Base-by-base conservation (phyloP, 2,329 filamentous ascomycete genomes). In the Exophiala sideris region DNA sequence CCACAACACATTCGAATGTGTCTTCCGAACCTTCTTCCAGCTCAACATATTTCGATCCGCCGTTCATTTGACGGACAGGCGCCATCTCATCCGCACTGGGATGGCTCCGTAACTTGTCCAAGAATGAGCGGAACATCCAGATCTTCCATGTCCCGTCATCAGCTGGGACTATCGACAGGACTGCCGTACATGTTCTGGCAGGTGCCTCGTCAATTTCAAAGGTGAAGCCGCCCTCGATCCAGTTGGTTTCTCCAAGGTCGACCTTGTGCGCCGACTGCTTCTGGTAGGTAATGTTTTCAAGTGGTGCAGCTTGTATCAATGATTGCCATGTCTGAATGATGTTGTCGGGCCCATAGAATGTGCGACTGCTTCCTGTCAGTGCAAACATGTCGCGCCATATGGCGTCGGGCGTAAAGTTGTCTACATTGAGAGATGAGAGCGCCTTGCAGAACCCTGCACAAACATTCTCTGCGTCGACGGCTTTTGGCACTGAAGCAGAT, bases 1-100 rank as follows among this genome's bases (percentile, higher is more conserved):
- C 61, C 10, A 71, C 54, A 12, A 71, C 10, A 70, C 54, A 9
- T 59, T 65, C 32, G 66, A 66, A 59, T 66, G 65, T 6, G 63
- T 56, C 8, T 18, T n/a, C 18, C 68, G 71, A 16, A 66, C 57
- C 2, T 14, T 33, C 3, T 24, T 24, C 3, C 6, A 24, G 21
- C 21, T 24, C 21, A 24, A 24, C 3, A 24, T 24, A 6, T 24
- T 24, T 24, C 21, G 21, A 24, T 3, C 6, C 21, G 21, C 21
- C 21, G 6, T 24, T 24, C 21, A 24, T 24, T 24, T 24, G 21
- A 24, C 21, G 3, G 5, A 33, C 32, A 18, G n/a, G 20, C 5
- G 36, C 16, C 36, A 50, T 11, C 3, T 14, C 14, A 29, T 53
- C 50, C 10, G 29, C 21, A 42, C 42, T 35, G 12, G 35, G 6